Base-by-base conservation (phyloP, 768 basidiomycete genomes). In the Leccinum subgranulosum region DNA sequence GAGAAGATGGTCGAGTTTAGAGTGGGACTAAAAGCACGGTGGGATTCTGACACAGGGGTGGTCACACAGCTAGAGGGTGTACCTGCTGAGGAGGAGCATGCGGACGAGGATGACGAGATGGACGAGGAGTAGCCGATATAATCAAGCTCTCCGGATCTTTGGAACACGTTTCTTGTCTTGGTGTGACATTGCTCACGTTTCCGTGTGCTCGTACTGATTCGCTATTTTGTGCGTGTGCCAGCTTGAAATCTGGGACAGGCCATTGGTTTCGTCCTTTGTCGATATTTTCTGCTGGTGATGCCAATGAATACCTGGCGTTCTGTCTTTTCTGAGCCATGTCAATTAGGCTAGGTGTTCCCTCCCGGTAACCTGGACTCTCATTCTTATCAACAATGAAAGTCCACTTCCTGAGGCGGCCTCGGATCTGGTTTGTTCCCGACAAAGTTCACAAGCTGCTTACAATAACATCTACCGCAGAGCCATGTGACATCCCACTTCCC, bases 1-100 rank as follows among this genome's bases (percentile, higher is more conserved):
- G 83, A 94, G 66, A 87, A 84, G 75, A 89, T 95, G 89, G 94
- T 94, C 3, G 81, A 79, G 49, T 95, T 95, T 73, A 79, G 83
- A 60, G 85, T 93, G 23, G 80, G 78, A n/a, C 72, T 92, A 56
- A 79, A 84, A 54, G 81, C 84, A 45, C 76, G 86, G 56, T 94
- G 91, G 90, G 84, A 87, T 61, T 81, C 86, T 49, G 77, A 75
- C 57, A 84, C 78, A 31, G 90, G 85, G 21, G 78, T 84, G 63
- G 85, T 92, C 36, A 75, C 78, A 2, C 79, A 86, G 70, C 69
- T 87, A 17, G 85, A 83, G 54, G 75, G 73, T 25, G 60, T 82
- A 28, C 59, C 68, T 47, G 63, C 72, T 27, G 74, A 70, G 14
- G 77, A 77, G 58, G 47, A 56, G 34, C 29, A 28, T 2, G 74